A percentile compares a stretch with the other conserved stretches of the same genome.
phyloP scores from a whole-genome alignment of 2,329 filamentous ascomycete species.

The Penicillium sp. region DNA sequence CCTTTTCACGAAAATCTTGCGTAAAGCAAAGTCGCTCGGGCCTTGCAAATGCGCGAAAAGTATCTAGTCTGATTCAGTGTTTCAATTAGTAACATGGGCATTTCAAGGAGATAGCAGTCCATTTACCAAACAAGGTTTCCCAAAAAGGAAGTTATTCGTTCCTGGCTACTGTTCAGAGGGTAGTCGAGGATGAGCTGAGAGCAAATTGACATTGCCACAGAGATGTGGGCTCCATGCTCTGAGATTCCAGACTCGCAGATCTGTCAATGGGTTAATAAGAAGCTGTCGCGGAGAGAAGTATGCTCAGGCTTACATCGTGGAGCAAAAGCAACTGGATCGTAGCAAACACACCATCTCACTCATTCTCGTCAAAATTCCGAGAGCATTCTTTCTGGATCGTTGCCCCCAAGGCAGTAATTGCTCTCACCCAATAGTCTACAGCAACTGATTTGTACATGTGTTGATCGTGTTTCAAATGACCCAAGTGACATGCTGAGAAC shows the following conservation, averaged over 20 bases:
- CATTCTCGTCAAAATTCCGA: conserved; percentile 21
- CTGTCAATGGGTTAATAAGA: conserved; percentile 21
- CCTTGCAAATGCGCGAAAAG: conserved; percentile 29
- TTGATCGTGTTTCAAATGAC: conserved; percentile 19
- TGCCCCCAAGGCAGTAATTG: conserved; percentile 27
- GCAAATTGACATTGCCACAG: conserved; percentile 34
- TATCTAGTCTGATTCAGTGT: conserved; percentile 28
- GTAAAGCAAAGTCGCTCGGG: conserved; percentile 30
- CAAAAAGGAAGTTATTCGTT: conserved; percentile 30
- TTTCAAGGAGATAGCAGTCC: too few species aligned
- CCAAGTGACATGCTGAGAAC: conserved; percentile 30
- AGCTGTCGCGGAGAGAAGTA: background rate
- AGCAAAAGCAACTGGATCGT: conserved; percentile 33
- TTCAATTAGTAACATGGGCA: background rate
- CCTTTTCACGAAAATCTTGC: conserved; percentile 25
- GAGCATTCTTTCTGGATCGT: conserved; percentile 26
- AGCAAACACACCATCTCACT: conserved; percentile 30
- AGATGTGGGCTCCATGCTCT: conserved; percentile 33
- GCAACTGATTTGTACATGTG: conserved; percentile 25
- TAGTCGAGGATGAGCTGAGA: conserved; percentile 27
- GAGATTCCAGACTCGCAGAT: conserved; percentile 35
- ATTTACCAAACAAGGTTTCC: conserved; percentile 32
- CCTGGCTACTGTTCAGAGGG: conserved; percentile 20
- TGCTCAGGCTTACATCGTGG: conserved; percentile 27
- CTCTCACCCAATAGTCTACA: conserved; percentile 30